Conservation (phyloP, 2,329 filamentous ascomycete genomes). For the Amylocarpus encephaloides region DNA sequence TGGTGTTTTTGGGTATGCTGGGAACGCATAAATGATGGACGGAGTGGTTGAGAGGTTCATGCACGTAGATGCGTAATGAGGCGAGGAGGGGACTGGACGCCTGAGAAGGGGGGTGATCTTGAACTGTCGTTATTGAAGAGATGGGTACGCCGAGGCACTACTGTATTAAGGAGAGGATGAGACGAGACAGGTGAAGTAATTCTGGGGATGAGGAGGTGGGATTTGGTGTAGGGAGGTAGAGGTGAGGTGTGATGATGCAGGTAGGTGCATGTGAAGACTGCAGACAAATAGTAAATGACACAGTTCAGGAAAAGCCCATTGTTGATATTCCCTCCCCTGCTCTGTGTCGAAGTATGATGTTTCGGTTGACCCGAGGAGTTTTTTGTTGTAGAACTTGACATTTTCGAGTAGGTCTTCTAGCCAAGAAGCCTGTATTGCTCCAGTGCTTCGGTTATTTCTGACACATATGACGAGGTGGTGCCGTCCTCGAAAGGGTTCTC, state of each 20-base stretch:
- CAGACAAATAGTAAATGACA: background rate
- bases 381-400: too few relatives aligned
- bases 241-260: background rate
- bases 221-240: background rate
- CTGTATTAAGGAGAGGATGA: background rate
- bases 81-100: background rate
- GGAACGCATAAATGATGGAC: background rate
- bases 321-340: background rate
- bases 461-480: too few relatives aligned
- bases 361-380: too few relatives aligned
- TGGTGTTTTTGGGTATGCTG: conserved; percentile 4
- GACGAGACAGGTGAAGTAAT: background rate
- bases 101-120: background rate
- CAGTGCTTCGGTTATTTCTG: too few relatives aligned
- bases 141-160: background rate
- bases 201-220: background rate
- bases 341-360: too few relatives aligned
- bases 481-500: too few relatives aligned
- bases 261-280: background rate
- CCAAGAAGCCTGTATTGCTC: too few relatives aligned
- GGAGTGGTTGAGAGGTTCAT: background rate
- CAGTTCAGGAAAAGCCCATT: background rate
- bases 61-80: background rate
- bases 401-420: too few relatives aligned
- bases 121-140: conserved; percentile 1